Evolutionary conservation across 441 rosid species (phyloP).

Genomic region (Gossypium davidsonii): DNA sequence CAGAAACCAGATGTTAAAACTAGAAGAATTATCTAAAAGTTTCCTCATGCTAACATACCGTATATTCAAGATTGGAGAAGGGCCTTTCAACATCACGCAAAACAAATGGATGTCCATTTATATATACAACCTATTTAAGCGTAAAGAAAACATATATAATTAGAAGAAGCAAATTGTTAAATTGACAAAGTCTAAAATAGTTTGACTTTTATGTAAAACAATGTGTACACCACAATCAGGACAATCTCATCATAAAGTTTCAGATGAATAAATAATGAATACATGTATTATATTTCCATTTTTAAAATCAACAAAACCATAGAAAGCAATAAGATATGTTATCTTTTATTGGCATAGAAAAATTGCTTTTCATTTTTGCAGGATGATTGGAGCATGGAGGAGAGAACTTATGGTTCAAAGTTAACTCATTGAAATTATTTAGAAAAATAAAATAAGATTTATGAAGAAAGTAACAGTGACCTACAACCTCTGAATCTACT

Average conservation of each 20-base stretch:
- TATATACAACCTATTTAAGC: constrained; percentile 74
- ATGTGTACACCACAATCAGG: neutral
- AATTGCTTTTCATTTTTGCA: neutral
- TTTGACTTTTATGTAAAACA: constrained; percentile 2
- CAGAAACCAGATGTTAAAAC: neutral
- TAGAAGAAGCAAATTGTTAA: neutral
- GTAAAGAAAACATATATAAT: constrained; percentile 7
- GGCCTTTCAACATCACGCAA: constrained; percentile 97
- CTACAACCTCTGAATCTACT: neutral
- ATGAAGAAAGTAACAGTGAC: neutral
- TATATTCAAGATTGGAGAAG: constrained; percentile 92
- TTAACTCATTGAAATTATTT: neutral
- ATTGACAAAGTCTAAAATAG: neutral
- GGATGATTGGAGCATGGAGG: neutral
- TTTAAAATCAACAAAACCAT: neutral
- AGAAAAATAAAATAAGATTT: neutral
- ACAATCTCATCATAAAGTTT: neutral
- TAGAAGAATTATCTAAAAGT: neutral
- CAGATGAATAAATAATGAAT: neutral
- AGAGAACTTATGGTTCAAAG: neutral
- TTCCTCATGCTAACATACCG: constrained; percentile 41
- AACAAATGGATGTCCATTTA: constrained; percentile 95
- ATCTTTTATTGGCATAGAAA: neutral
- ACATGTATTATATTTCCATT: neutral
- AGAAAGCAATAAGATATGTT: neutral